phyloP scores from a whole-genome alignment of 2,329 filamentous ascomycete genomes.

The Aspergillus eucalypticola region DNA sequence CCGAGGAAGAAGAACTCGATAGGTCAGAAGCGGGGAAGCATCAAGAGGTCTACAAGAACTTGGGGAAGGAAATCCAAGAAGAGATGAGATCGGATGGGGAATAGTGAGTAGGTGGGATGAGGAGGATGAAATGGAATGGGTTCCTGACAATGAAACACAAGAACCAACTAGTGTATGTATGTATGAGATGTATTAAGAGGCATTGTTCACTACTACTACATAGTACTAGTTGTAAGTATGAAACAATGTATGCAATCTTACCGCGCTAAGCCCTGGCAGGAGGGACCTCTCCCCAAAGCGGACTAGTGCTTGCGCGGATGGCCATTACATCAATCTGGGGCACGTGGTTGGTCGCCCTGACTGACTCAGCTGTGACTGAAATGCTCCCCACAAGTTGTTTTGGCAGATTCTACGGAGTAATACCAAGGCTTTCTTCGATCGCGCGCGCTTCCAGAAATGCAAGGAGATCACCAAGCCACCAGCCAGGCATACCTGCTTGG shows the following conservation, averaged over 20 bases:
- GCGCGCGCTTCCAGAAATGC: background rate
- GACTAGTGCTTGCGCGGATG: background rate
- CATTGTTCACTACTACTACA: too few relatives aligned
- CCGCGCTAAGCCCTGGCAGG: background rate
- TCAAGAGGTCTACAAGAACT: too few relatives aligned
- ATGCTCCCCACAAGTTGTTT: slow-evolving; percentile 2
- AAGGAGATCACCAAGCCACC: background rate
- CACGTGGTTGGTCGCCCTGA: background rate
- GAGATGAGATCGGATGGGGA: background rate
- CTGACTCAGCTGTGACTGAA: background rate
- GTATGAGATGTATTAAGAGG: too few relatives aligned
- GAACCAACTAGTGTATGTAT: too few relatives aligned
- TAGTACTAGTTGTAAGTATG: too few relatives aligned
- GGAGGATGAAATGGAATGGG: background rate
- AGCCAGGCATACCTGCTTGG: background rate
- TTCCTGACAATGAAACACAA: background rate
- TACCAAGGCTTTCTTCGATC: background rate
- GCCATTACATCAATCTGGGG: background rate
- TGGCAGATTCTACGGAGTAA: background rate
- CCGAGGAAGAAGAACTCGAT: background rate
- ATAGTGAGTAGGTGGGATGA: background rate
- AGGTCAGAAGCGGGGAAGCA: background rate
- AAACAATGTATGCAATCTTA: background rate
- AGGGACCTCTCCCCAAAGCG: background rate
- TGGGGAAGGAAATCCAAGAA: too few relatives aligned